Percentiles rank a stretch among this genome's conserved stretches.
Evolutionary conservation across 352 stramenopile genomes (phyloP).

Genomic region (Globisporangium cederbergense): DNA sequence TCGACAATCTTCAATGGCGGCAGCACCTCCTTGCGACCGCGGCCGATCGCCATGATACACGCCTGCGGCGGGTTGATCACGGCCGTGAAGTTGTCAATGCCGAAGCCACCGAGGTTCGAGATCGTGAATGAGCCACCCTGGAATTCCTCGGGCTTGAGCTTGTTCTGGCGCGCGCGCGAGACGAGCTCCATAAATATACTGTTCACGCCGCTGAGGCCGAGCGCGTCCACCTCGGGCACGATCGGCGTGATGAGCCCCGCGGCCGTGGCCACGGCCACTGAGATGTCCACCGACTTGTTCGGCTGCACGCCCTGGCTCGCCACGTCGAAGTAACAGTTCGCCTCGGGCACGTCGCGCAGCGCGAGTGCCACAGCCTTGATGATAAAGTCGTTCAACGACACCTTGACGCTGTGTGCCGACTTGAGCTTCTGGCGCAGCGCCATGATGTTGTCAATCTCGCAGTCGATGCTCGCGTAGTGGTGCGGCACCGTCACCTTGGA

Average conservation of each 20-base stretch:
- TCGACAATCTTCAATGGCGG: conserved; percentile 40
- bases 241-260: conserved; percentile 98
- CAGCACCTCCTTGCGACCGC: conserved; percentile 87
- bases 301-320: conserved; percentile 60
- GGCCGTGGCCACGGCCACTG: conserved; percentile 97
- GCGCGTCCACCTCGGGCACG: conserved; percentile 91
- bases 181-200: conserved; percentile 97
- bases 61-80: conserved; percentile 99
- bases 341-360: conserved; percentile 96
- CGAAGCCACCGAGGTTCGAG: conserved; percentile 98
- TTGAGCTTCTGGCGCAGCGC: conserved; percentile 92
- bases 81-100: conserved; percentile 97
- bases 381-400: conserved; percentile 99
- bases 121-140: conserved; percentile 99
- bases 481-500: conserved; percentile 96
- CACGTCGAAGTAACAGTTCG: conserved; percentile 79
- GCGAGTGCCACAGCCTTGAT: conserved; percentile 96
- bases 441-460: conserved; percentile 91
- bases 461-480: conserved; percentile 96
- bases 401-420: conserved; percentile 92
- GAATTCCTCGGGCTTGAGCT: conserved; percentile 99
- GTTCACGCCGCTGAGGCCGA: conserved; percentile 94
- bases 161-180: conserved; percentile 91
- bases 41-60: conserved; percentile 98
- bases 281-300: conserved; percentile 94